A percentile compares a stretch with the other conserved stretches of the same genome.
phyloP scores from a whole-genome alignment of 352 stramenopile genomes.

The Phytophthora tentaculata region DNA sequence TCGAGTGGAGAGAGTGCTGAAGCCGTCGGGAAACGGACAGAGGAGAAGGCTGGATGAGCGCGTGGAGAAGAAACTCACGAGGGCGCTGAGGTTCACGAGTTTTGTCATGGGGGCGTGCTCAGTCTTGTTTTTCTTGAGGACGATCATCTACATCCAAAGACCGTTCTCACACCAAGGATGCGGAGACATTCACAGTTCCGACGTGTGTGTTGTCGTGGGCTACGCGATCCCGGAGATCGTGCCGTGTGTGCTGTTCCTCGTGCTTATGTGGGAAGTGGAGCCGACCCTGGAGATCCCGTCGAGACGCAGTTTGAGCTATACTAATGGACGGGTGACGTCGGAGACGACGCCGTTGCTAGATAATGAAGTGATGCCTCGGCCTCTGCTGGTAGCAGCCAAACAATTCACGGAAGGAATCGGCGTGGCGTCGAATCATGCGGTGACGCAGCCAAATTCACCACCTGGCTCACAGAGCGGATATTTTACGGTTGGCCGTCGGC shows the following conservation, averaged over 20 bases:
- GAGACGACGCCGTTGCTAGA: conserved; percentile 65
- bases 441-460: conserved; percentile 16
- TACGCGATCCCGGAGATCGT: conserved; percentile 79
- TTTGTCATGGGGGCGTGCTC: conserved; percentile 76
- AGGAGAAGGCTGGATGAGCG: conserved; percentile 60
- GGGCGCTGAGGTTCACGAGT: conserved; percentile 74
- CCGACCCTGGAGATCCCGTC: conserved; percentile 71
- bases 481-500: conserved; percentile 37
- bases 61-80: conserved; percentile 76
- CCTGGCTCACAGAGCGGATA: conserved; percentile 24
- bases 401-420: conserved; percentile 5
- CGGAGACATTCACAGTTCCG: conserved; percentile 60
- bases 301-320: conserved; percentile 55
- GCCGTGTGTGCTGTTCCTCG: conserved; percentile 75
- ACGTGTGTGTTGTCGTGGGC: conserved; percentile 75
- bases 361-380: conserved; percentile 28
- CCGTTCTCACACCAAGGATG: conserved; percentile 80
- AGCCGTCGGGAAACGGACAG: conserved; percentile 46
- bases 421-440: conserved; percentile 2
- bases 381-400: conserved; percentile 25
- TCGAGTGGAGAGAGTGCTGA: conserved; percentile 74
- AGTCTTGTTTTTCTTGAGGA: conserved; percentile 68
- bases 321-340: conserved; percentile 34
- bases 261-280: conserved; percentile 90
- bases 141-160: conserved; percentile 83